phyloP scores from a whole-genome alignment of 768 basidiomycete genomes.

The Russula earlei region DNA sequence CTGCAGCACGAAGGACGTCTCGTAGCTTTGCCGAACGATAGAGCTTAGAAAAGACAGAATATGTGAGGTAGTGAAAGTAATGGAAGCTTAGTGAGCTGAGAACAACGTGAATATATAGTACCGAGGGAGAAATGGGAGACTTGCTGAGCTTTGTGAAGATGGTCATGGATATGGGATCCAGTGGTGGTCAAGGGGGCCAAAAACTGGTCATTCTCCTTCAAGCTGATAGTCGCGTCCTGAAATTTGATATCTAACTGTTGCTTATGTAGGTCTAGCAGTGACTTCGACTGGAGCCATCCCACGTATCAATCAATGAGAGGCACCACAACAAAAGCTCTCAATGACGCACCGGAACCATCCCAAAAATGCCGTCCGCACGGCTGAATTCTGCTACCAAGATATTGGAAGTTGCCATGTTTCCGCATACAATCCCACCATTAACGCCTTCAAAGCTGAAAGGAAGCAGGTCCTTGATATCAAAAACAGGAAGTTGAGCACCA shows the following conservation, averaged over 20 bases:
- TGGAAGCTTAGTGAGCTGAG: constrained; percentile 12
- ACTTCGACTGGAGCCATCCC: constrained; percentile 50
- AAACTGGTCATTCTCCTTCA: constrained; percentile 70
- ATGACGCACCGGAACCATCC: constrained; percentile 62
- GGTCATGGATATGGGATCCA: constrained; percentile 53
- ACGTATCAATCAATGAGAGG: neutral
- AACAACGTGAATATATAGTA: neutral
- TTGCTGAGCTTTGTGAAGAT: constrained; percentile 38
- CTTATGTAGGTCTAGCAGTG: constrained; percentile 76
- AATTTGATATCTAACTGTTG: constrained; percentile 68
- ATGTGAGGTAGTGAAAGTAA: constrained; percentile 14
- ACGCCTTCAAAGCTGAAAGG: constrained; percentile 74
- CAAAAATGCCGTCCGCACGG: constrained; percentile 68
- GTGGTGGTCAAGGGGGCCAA: constrained; percentile 53
- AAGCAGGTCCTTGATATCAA: constrained; percentile 76
- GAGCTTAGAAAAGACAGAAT: constrained; percentile 15
- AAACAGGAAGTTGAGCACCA: constrained; percentile 51
- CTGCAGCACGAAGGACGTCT: neutral
- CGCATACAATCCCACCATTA: constrained; percentile 75
- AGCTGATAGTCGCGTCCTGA: constrained; percentile 49
- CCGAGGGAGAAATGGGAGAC: neutral
- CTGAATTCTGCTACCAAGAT: constrained; percentile 77
- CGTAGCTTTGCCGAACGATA: constrained; percentile 14
- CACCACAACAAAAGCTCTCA: neutral
- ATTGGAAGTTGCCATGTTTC: constrained; percentile 78